These are phyloP conservation scores for Punica granatum DNA, from an alignment of 345 rosid genomes.

Conservation along the genomic window DNA sequence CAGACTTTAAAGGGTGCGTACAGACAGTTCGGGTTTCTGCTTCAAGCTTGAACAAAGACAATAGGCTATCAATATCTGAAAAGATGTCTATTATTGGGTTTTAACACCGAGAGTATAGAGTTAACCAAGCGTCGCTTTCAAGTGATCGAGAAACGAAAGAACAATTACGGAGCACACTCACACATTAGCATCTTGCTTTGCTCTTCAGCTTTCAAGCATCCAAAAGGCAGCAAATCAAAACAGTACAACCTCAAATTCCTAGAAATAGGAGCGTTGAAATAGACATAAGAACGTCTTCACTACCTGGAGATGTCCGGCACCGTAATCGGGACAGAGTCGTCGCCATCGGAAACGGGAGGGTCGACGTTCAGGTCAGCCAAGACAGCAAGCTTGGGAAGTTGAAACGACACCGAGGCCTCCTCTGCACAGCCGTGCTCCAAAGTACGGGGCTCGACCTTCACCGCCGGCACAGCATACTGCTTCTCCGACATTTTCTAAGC, in stretches of 20 bases:
- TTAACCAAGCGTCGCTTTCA: neutral
- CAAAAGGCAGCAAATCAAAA: no score
- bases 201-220: no score
- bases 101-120: neutral
- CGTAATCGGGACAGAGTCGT: slow-evolving; percentile 25
- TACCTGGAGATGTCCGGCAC: slow-evolving; percentile 39
- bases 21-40: no score
- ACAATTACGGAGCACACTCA: no score
- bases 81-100: neutral
- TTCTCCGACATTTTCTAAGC: slow-evolving; percentile 1
- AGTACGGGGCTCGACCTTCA: slow-evolving; percentile 45
- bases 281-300: slow-evolving; percentile 11
- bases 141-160: neutral
- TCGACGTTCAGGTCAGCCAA: slow-evolving; percentile 90
- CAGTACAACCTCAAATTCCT: no score
- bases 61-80: neutral
- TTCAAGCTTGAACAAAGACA: neutral
- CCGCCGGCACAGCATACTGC: slow-evolving; percentile 1
- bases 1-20: no score
- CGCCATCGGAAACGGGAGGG: slow-evolving; percentile 71
- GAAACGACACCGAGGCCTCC: slow-evolving; percentile 21
- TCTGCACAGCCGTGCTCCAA: slow-evolving; percentile 20
- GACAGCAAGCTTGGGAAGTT: slow-evolving; percentile 47
- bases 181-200: no score
- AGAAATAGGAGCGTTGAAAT: neutral